Base-by-base conservation (phyloP, 495 filamentous ascomycete genomes). In the Pyronema omphalodes region DNA sequence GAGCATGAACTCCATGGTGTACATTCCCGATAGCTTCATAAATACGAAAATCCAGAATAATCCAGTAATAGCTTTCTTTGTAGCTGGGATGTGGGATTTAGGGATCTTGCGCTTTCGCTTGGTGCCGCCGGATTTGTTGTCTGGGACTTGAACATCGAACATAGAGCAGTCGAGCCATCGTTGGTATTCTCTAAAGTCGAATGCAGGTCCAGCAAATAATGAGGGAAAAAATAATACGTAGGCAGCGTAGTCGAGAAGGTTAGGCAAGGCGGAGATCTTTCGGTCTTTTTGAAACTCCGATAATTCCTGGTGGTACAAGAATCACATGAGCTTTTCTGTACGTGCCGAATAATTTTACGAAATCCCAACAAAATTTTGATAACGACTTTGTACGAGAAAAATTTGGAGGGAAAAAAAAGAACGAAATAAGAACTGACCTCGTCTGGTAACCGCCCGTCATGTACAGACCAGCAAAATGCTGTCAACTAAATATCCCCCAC, bases 391-490 rank as follows among this genome's bases (percentile, higher is more conserved):
- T 6, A 33, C 11, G 3, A 29, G 23, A 29, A 5, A 29, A 29
- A 5, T 29, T 29, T 5, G 23, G 23, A n/a, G n/a, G n/a, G n/a
- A n/a, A n/a, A 29, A 29, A 29, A 5, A 29, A 29, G 23, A 29
- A 29, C 23, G 23, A 29, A 29, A 29, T 29, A 29, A 29, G 5
- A 44, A 59, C 57, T 9, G 39, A 64, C 61, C 37, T 81, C 74
- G 29, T 84, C 77, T 9, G 86, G 80, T 35, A 89, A 70, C 51
- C 77, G 76, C 29, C 93, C 91, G 68, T 98, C 91, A 58, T 87
- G 83, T 17, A 96, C 81, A 64, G 94, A 94, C 91, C 91, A 98
- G 71, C 87, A 93, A 66, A 96, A 98, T 19, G 88, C 79, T 8
- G 78, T 82, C n/a, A 96, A 82, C 70, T 73, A 43, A 9, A 33